phyloP scores from a whole-genome alignment of 768 basidiomycete genomes.

The Termitomyces sp. region DNA sequence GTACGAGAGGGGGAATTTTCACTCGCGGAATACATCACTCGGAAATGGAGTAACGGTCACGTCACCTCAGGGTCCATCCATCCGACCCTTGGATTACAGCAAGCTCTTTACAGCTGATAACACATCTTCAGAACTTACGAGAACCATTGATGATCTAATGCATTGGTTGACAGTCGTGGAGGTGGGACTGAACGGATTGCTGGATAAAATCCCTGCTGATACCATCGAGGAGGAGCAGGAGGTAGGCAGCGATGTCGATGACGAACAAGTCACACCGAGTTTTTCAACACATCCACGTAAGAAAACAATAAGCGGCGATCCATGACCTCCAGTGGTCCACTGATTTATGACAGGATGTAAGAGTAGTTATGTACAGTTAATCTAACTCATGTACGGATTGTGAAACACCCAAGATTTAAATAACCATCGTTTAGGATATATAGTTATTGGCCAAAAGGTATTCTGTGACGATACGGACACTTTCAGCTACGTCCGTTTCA shows the following conservation, averaged over 20 bases:
- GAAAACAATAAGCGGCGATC: background rate
- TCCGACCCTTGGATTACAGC: constrained; percentile 69
- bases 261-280: constrained; percentile 6
- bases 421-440: constrained; percentile 25
- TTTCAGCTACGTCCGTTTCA: constrained; percentile 68
- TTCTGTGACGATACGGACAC: constrained; percentile 71
- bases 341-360: constrained; percentile 6
- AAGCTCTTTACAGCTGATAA: constrained; percentile 47
- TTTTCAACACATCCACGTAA: background rate
- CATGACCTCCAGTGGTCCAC: background rate
- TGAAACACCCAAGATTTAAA: background rate
- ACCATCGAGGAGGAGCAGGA: constrained; percentile 67
- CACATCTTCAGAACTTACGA: constrained; percentile 65
- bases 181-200: constrained; percentile 58
- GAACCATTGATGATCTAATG: constrained; percentile 68
- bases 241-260: constrained; percentile 15
- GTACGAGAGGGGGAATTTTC: constrained; percentile 10
- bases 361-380: constrained; percentile 9
- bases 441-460: constrained; percentile 71
- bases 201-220: constrained; percentile 47
- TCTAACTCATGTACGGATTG: background rate
- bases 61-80: constrained; percentile 32
- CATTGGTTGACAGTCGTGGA: constrained; percentile 76
- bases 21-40: constrained; percentile 16
- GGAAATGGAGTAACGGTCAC: constrained; percentile 20